Base-by-base conservation (phyloP, 2,329 filamentous ascomycete species). In the Ceratocystis destructans region DNA sequence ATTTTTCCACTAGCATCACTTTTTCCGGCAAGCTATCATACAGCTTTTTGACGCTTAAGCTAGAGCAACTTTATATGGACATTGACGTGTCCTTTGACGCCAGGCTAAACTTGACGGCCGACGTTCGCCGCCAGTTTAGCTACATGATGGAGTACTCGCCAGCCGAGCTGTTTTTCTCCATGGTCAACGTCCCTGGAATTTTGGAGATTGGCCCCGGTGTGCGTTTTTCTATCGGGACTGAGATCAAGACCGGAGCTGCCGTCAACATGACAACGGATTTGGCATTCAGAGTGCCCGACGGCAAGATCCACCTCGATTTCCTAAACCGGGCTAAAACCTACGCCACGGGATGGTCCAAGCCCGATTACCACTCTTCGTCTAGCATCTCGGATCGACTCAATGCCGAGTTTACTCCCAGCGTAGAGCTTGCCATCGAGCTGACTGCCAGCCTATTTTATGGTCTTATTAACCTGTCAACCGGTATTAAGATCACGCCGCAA, bases 21-120 rank as follows among this genome's bases (percentile, higher is more conserved):
- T 75, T 79, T 57, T 78, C 77, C 1, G 77, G 77, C 44, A 74
- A 75, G 67, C 72, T 79, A n/a, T 72, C 73, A 62, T 79, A 77
- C 71, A 75, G 74, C 68, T 74, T 78, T 68, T 70, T 72, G 61
- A 68, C 68, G n/a, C 71, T 71, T 50, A 70, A 72, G 50, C 70
- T 77, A 4, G 70, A 76, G 55, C 70, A 72, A 31, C 72, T 79
- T 4, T 76, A 75, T 70, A 76, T 79, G 57, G 77, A 79, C 68
- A 73, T 79, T 68, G 76, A 78, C 64, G 72, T 76, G 25, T 69
- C 70, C 25, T 72, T 78, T 64, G 72, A 71, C 17, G 74, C 76
- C 1, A 72, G 74, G 44, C 68, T 79, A 2, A 74, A 70, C 20
- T 64, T 80, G 28, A 73, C 72, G 41, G 72, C 75, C 46, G 71